Evolutionary conservation across 2,329 filamentous ascomycete genomes (phyloP), one percentile per base, ranked within the genome.

Genomic region (Hysterium pulicare): DNA sequence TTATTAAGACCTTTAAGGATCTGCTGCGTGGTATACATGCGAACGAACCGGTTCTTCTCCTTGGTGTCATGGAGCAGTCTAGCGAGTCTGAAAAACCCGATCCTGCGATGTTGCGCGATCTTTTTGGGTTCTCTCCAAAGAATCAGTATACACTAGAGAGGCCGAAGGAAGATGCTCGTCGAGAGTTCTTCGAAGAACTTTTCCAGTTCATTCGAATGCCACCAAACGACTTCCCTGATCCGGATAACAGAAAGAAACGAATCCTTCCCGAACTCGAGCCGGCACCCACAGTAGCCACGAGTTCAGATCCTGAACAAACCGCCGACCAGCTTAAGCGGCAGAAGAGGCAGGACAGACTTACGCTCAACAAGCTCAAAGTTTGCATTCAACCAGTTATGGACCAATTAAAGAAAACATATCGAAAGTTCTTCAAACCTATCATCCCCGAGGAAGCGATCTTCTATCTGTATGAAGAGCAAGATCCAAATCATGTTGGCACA

Each of bases 321-420:
- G 90, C 90, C 61, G 86, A 86, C 42, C 87, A 96, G 58, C 77
- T 87, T 45, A 90, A 89, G 61, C 81, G 79, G 2, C 82, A 91
- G 62, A 86, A 86, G 67, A 86, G 89, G 67, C 81, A 81, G 48
- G 94, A 98, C 59, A 83, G 88, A 37, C 83, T 91, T 50, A 81
- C 84, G 9, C 76, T 97, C 41, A 96, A 97, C 62, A 73, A 85
- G 45, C 73, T 98, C 51, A 98, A 97, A 71, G 83, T 95, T 30
- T 76, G 85, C 40, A 82, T 98, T 41, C 90, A 96, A 66, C 89
- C 88, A 2, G 88, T 97, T 53, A 96, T 98, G 90, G 91, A 98
- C 54, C 89, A 96, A 68, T 88, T 98, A 61, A 93, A 95, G 65
- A 76, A 78, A 48, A 90, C 86, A 62, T 95, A 95, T 70, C 87